A percentile compares a stretch with the other conserved stretches of the same genome.
Evolutionary conservation across 805 yeast species (phyloP).

Genomic region (Tetrapisispora namnaoensis): DNA sequence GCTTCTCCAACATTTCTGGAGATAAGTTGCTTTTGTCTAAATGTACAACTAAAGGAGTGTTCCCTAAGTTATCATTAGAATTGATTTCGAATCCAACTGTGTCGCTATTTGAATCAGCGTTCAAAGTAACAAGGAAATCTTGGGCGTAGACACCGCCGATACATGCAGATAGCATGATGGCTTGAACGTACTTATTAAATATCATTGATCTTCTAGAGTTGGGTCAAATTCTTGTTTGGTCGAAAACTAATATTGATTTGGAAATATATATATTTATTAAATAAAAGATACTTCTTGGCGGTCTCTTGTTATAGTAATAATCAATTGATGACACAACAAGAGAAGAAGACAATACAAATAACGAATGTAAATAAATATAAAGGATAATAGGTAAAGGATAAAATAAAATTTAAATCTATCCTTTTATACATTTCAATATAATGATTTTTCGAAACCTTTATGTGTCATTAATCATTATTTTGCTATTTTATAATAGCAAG

Average conservation of each 20-base stretch:
- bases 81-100: background rate
- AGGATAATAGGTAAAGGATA: background rate
- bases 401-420: background rate
- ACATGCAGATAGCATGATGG: background rate
- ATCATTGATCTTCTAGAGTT: background rate
- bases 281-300: background rate
- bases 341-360: background rate
- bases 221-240: background rate
- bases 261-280: background rate
- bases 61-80: constrained; percentile 11
- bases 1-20: constrained; percentile 14
- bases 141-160: background rate
- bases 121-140: constrained; percentile 4
- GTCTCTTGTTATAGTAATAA: constrained; percentile 1
- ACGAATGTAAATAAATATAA: background rate
- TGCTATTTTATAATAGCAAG: background rate
- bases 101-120: constrained; percentile 9
- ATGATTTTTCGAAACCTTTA: background rate
- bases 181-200: constrained; percentile 1
- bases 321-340: background rate
- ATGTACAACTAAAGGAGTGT: constrained; percentile 11
- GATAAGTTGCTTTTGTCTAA: constrained; percentile 13
- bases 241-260: background rate
- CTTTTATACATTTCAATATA: background rate
- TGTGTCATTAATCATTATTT: background rate